These are phyloP conservation scores for Dichotomocladium elegans DNA, from an alignment of 371 early-diverging fungal genomes.

Conservation along the genomic window DNA sequence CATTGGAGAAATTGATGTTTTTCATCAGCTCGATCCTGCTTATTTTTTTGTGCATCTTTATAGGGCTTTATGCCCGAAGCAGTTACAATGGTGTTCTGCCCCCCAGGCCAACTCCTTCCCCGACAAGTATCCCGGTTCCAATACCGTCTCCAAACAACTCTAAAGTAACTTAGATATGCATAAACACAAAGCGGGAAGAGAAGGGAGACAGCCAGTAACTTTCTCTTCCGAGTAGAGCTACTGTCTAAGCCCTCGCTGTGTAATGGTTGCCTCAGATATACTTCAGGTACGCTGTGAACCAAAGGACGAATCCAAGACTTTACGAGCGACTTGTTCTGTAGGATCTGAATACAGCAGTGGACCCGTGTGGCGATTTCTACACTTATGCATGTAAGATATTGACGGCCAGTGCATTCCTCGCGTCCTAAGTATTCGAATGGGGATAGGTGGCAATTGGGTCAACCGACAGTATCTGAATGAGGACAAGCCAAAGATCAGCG, in stretches of 20 bases:
- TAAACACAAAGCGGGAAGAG: too few species aligned
- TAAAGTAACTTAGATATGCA: too few species aligned
- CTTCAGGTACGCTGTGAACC: conserved; percentile 22
- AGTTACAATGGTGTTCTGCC: conserved; percentile 17
- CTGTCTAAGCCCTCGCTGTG: conserved; percentile 54
- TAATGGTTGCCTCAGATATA: conserved; percentile 53
- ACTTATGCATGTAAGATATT: conserved; percentile 48
- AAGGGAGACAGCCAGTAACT: too few species aligned
- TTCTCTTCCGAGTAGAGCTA: conserved; percentile 18
- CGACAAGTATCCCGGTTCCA: conserved; percentile 7
- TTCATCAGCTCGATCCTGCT: conserved; percentile 35
- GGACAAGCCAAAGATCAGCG: conserved; percentile 20
- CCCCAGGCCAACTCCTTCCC: conserved; percentile 5
- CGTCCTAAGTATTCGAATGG: conserved; percentile 47
- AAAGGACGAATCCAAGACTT: background rate
- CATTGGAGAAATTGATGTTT: conserved; percentile 45
- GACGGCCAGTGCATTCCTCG: too few species aligned
- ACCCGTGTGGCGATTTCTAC: conserved; percentile 51
- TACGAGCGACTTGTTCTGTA: too few species aligned
- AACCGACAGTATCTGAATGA: conserved; percentile 23
- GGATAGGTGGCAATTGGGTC: conserved; percentile 37
- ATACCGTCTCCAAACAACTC: conserved; percentile 16
- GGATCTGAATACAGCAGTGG: conserved; percentile 33
- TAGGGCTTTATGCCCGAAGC: conserved; percentile 41
- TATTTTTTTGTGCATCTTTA: conserved; percentile 37